These are phyloP conservation scores for Aurinia saxatilis DNA, from an alignment of 345 rosid species.

Conservation along the genomic window DNA sequence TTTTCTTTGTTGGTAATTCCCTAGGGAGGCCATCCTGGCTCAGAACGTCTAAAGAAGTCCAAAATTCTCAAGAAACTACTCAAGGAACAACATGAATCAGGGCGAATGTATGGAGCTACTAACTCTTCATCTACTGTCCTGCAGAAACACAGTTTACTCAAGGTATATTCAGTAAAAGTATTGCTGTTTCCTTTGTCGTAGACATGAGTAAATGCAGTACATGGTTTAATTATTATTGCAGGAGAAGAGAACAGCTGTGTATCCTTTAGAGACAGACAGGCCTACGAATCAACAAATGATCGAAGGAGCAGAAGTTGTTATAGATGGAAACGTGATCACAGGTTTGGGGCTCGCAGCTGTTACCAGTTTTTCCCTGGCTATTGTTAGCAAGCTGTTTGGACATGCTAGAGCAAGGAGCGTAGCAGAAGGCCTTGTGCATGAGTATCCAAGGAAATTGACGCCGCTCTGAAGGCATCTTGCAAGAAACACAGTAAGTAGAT, in stretches of 20 bases:
- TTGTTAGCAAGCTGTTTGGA: constrained; percentile 77
- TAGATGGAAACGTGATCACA: constrained; percentile 84
- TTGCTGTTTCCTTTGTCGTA: not conserved
- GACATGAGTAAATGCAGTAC: not conserved
- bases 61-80: constrained; percentile 70
- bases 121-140: constrained; percentile 55
- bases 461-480: constrained; percentile 9
- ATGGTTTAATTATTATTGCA: constrained; percentile 20
- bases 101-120: constrained; percentile 70
- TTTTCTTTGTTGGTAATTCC: not conserved
- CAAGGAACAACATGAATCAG: constrained; percentile 56
- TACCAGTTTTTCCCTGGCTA: constrained; percentile 59
- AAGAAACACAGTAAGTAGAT: not conserved
- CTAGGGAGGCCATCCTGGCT: constrained; percentile 67
- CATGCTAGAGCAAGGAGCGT: constrained; percentile 76
- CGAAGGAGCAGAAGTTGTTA: constrained; percentile 60
- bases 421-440: constrained; percentile 83
- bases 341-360: constrained; percentile 61
- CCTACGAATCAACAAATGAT: constrained; percentile 23
- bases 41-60: constrained; percentile 61
- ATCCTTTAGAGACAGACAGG: constrained; percentile 37
- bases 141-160: constrained; percentile 59
- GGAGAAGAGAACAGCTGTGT: constrained; percentile 58
- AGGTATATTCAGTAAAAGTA: constrained; percentile 33
- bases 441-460: constrained; percentile 45